Base-by-base conservation (phyloP, 768 basidiomycete genomes). In the Suillus subalutaceus region DNA sequence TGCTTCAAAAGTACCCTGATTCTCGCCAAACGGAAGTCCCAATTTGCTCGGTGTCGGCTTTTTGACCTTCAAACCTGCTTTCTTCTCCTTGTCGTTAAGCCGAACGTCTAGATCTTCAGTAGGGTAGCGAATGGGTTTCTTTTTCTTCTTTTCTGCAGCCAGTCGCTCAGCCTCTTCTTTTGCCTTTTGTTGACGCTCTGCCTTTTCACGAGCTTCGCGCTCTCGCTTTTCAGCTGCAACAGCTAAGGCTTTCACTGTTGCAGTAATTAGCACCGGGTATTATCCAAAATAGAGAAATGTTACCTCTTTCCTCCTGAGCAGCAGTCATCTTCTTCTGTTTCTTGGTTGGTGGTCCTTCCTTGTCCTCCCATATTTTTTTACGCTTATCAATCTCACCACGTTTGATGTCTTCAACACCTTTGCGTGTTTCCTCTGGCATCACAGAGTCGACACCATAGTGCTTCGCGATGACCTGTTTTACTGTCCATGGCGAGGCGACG, bases 401-500 rank as follows among this genome's bases (percentile, higher is more conserved):
- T 79, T 93, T 92, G 67, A 93, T 86, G 65, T 80, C 86, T 72
- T 91, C 90, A 13, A 96, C 93, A 8, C 88, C 87, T 73, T 86
- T 89, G 58, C 90, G 86, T 32, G 90, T 90, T 72, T 90, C 92
- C 70, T 92, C 94, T 0, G 94, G 89, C 92, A 96, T 95, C 62
- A 92, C 82, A 32, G 86, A 88, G 67, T 90, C 88, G 38, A 99
- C 90, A 13, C 92, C 92, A 78, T 95, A 97, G 63, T 89, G 87
- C 66, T 85, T 85, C 1, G 95, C 96, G 64, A 99, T 91, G 7
- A 83, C 79, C 2, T 87, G 87, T 76, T 98, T 98, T 38, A 99
- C 96, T 2, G 89, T 90, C 97, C 97, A 99, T 7, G 97, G 97
- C 1, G 94, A 93, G 9, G 94, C 95, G 35, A 97, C 91, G 10